These are phyloP conservation scores for Colletotrichum lini DNA, from an alignment of 2,329 filamentous ascomycete genomes.

Conservation along the genomic window DNA sequence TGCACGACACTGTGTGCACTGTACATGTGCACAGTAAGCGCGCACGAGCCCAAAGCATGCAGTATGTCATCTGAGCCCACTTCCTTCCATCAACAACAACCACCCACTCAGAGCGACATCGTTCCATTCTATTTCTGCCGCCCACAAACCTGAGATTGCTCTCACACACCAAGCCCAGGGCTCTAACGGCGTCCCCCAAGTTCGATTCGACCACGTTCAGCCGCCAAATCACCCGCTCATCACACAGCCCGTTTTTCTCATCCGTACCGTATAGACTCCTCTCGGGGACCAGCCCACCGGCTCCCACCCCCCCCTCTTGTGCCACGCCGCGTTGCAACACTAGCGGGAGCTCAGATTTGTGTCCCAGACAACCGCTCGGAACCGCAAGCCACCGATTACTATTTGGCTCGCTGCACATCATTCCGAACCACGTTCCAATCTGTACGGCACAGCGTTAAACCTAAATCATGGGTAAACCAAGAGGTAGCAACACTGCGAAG, in stretches of 20 bases:
- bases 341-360: constrained; percentile 28
- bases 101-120: constrained; percentile 6
- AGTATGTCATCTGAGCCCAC: neutral
- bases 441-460: constrained; percentile 44
- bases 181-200: constrained; percentile 19
- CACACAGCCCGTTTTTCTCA: neutral
- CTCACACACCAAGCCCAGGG: neutral
- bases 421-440: constrained; percentile 25
- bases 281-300: constrained; percentile 14
- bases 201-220: constrained; percentile 1
- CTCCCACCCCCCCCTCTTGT: constrained; percentile 10
- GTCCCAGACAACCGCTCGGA: constrained; percentile 35
- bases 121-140: neutral
- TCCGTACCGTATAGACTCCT: neutral
- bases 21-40: constrained; percentile 15
- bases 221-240: constrained; percentile 9
- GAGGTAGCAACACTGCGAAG: constrained; percentile 36
- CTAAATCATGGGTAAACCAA: constrained; percentile 45
- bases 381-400: constrained; percentile 30
- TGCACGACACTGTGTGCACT: constrained; percentile 14
- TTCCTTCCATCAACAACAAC: constrained; percentile 1
- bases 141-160: constrained; percentile 20
- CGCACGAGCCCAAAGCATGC: neutral
- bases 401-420: constrained; percentile 33
- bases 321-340: constrained; percentile 26